A percentile compares a stretch with the other conserved stretches of the same genome.
These are phyloP conservation scores for Styphnolobium japonicum DNA, from an alignment of 306 rosid species.

Conservation along the genomic window DNA sequence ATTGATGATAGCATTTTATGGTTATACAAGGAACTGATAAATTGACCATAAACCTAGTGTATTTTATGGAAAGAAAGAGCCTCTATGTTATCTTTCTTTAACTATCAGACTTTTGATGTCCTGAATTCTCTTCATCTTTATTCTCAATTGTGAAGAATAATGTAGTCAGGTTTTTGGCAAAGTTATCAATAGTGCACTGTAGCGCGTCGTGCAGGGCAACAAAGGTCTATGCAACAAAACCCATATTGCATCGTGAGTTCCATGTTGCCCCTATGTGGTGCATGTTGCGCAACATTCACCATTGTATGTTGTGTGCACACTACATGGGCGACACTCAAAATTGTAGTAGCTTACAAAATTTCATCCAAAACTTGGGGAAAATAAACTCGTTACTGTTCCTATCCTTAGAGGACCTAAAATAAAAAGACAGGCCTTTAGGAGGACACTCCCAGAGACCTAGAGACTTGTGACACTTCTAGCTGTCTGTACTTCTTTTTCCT, in stretches of 20 bases:
- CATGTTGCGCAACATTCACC: not conserved
- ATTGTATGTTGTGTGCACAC: not conserved
- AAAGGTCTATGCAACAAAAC: not conserved
- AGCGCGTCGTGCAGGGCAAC: not conserved
- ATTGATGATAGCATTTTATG: not conserved
- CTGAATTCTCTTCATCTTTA: not conserved
- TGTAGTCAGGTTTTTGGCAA: not conserved
- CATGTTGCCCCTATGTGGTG: not conserved
- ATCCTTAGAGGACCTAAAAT: not conserved
- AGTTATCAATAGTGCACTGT: not conserved
- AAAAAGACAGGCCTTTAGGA: not conserved
- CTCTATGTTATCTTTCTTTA: not conserved
- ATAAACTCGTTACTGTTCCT: not conserved
- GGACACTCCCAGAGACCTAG: not conserved
- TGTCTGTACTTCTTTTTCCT: not conserved
- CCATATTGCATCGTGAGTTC: not conserved
- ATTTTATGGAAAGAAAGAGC: not conserved
- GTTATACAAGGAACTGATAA: not conserved
- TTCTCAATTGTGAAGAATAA: not conserved
- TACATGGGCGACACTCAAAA: not conserved
- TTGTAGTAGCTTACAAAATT: not conserved
- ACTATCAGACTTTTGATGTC: not conserved
- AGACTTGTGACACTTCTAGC: not conserved
- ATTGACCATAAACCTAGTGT: not conserved
- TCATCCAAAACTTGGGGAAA: not conserved